These are phyloP conservation scores for Antrodiella citrinella DNA, from an alignment of 768 basidiomycete genomes.

Conservation along the genomic window DNA sequence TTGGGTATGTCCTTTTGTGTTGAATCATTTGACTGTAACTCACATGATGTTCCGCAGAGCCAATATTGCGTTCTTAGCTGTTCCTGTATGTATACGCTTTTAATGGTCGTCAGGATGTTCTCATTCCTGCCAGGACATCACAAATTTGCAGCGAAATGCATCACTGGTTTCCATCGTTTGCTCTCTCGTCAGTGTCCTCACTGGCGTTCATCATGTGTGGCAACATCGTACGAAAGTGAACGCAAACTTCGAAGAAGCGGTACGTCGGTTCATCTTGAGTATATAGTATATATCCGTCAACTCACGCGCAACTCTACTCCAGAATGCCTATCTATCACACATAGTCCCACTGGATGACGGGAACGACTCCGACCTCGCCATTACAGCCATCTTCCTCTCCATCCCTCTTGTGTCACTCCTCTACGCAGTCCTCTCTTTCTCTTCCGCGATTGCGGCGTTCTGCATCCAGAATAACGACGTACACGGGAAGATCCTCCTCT, in stretches of 20 bases:
- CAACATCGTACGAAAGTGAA: conserved; percentile 14
- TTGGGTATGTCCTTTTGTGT: conserved; percentile 6
- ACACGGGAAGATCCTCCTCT: conserved; percentile 8
- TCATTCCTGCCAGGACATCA: conserved; percentile 9
- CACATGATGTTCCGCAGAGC: conserved; percentile 15
- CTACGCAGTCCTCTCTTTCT: conserved; percentile 19
- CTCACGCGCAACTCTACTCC: not conserved
- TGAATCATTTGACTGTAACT: not conserved
- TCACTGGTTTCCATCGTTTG: conserved; percentile 14
- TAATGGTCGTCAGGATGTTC: not conserved
- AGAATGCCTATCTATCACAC: conserved; percentile 15
- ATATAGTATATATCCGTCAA: not conserved
- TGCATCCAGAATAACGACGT: conserved; percentile 11
- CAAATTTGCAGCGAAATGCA: conserved; percentile 10
- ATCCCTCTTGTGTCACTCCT: conserved; percentile 18
- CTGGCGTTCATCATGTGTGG: conserved; percentile 19
- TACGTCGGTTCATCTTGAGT: not conserved
- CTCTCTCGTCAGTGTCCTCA: conserved; percentile 12
- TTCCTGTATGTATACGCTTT: conserved; percentile 10
- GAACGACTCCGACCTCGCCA: conserved; percentile 12
- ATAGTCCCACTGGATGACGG: conserved; percentile 3
- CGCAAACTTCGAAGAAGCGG: conserved; percentile 13
- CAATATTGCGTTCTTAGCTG: conserved; percentile 17
- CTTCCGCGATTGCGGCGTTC: conserved; percentile 14
- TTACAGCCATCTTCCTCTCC: conserved; percentile 18